Percentiles rank a stretch among this genome's conserved stretches.
These are phyloP conservation scores for Medicago lupulina DNA, from an alignment of 306 rosid species.

Conservation along the genomic window DNA sequence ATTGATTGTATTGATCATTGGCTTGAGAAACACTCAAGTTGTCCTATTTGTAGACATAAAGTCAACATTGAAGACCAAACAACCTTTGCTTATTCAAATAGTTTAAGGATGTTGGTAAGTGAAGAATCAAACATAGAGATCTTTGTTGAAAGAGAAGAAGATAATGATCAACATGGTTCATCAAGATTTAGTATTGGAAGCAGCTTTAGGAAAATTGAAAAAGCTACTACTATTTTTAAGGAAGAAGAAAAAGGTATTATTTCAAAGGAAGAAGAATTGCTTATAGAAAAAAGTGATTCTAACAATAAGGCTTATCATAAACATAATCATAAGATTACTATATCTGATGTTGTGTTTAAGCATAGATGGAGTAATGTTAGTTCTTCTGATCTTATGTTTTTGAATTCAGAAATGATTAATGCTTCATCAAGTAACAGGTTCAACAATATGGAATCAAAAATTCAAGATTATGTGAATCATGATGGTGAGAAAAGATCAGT, in stretches of 20 bases:
- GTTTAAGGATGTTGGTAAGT: conserved; percentile 63
- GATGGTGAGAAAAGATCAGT: conserved; percentile 68
- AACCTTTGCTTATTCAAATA: conserved; percentile 59
- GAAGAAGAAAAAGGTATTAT: conserved; percentile 53
- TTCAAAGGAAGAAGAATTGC: conserved; percentile 54
- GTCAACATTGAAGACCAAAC: conserved; percentile 70
- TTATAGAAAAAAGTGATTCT: conserved; percentile 43
- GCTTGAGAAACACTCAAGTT: conserved; percentile 91
- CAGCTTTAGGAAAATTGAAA: conserved; percentile 72
- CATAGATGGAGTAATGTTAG: conserved; percentile 91
- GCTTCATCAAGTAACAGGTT: conserved; percentile 70
- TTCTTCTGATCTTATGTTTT: conserved; percentile 84
- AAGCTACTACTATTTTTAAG: conserved; percentile 32
- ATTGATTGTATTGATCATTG: conserved; percentile 86
- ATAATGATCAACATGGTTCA: conserved; percentile 51
- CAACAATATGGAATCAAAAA: conserved; percentile 44
- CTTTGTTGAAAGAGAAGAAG: conserved; percentile 86
- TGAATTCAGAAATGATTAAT: conserved; percentile 78
- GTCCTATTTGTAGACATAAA: conserved; percentile 87
- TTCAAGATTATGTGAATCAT: neutral
- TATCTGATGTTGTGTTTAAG: conserved; percentile 75
- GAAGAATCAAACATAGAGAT: conserved; percentile 79
- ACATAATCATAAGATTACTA: conserved; percentile 75
- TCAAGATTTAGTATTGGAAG: conserved; percentile 85
- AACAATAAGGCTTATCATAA: conserved; percentile 54